Base-by-base conservation (phyloP, 2,329 filamentous ascomycete species). In the Lasiodiplodia gonubiensis region DNA sequence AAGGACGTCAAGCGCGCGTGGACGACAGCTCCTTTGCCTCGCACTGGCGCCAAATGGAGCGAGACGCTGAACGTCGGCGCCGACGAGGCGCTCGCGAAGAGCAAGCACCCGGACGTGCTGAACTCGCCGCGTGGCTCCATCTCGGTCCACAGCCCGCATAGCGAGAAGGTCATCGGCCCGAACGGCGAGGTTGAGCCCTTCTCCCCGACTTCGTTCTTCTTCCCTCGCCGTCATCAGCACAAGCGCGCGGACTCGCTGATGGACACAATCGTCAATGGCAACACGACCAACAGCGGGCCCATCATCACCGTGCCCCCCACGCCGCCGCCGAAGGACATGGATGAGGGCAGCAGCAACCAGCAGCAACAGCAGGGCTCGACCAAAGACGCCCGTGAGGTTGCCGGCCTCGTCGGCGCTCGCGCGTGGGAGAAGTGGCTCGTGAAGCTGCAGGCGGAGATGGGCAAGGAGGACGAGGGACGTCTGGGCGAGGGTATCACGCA, bases 361-460 rank as follows among this genome's bases (percentile, higher is more conserved):
- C 74, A 72, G 54, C n/a, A 54, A 27, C 18, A 46, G 8, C 74
- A 72, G 54, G 79, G 78, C 30, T 77, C 76, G 4, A 93, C 91
- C 0, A 87, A 89, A 60, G 87, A 89, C 75, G 87, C 90, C 92
- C 92, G 1, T 89, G 87, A 67, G 72, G 84, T 97, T 71, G 91
- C 92, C 14, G 94, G 94, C 23, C 81, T 98, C 49, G 88, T 94
- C 0, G 95, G 93, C 4, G 90, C 91, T 30, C 95, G 93, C 89
- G 89, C 90, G 77, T 99, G 94, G 94, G 95, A 99, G 85, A 91
- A 92, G 77, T 99, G 95, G 95, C 86, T 98, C 78, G 82, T 97
- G 71, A 92, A 93, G 75, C 86, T 94, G 74, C 92, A 95, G 81
- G 87, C 90, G 81, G 94, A 97, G 83, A 95, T 92, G 75, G 91